Base-by-base conservation (phyloP, 768 basidiomycete species). In the Tricholoma sp. region DNA sequence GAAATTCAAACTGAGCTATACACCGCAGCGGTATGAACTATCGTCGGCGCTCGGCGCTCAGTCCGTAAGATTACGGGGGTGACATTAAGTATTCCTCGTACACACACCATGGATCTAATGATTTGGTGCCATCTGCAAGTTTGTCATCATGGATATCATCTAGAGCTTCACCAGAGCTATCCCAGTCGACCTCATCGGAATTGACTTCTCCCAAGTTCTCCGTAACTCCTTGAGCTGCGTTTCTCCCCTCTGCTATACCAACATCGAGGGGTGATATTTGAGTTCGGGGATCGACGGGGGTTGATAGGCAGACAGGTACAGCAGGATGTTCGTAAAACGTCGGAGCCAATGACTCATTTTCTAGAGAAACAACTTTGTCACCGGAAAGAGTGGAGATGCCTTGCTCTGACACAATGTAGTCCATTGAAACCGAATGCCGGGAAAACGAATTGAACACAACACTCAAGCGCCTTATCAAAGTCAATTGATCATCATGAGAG, bases 361-460 rank as follows among this genome's bases (percentile, higher is more conserved):
- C 15, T 15, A 41, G 50, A 15, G 56, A 51, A 10, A 41, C 50
- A 32, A 41, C 42, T 18, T 61, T 59, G 15, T 60, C 66, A 12
- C 64, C 66, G 20, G 69, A 62, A 28, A 75, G 50, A 50, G 60
- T 45, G 13, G 57, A 63, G 62, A 94, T 72, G 7, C 92, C 94
- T 18, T 75, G 70, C 13, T 74, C 63, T 4, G 85, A 80, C 50
- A 97, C 78, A 56, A 92, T 75, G 60, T 88, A 96, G 67, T 97
- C 92, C 55, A 90, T 68, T 11, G 85, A 86, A 15, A 72, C 73
- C 1, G 86, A 79, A 32, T 32, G 29, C 0, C 74, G 63, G 20
- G 69, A 67, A 34, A 88, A 78, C 9, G 84, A 84, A 59, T 85
- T 90, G 72, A 94, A 97, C 8, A 97, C 75, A 51, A 95, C 75